These are phyloP conservation scores for Colletotrichum sp. DNA, from an alignment of 2,329 filamentous ascomycete genomes.

Conservation along the genomic window DNA sequence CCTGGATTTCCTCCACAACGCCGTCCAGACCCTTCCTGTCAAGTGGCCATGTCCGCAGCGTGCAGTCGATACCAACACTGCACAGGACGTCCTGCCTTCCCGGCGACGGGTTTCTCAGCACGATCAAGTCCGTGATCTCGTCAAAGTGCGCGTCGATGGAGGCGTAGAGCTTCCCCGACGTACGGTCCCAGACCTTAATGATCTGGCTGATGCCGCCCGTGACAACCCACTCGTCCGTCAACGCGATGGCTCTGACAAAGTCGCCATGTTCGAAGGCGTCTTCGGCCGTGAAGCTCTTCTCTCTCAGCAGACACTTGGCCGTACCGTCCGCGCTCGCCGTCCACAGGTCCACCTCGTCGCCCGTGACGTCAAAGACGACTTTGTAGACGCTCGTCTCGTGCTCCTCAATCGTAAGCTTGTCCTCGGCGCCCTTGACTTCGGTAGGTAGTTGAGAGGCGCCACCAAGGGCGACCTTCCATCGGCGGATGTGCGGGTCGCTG, in stretches of 20 bases:
- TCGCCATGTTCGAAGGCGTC: constrained; percentile 81
- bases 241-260: constrained; percentile 83
- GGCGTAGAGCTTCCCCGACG: constrained; percentile 75
- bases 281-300: constrained; percentile 72
- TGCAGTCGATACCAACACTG: constrained; percentile 90
- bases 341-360: constrained; percentile 78
- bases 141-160: constrained; percentile 86
- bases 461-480: constrained; percentile 69
- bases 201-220: constrained; percentile 93
- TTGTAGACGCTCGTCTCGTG: constrained; percentile 93
- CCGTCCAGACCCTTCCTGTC: constrained; percentile 61
- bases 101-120: constrained; percentile 51
- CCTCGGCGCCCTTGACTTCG: constrained; percentile 28
- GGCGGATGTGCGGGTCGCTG: constrained; percentile 79
- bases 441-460: constrained; percentile 59
- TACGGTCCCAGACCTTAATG: constrained; percentile 84
- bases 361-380: constrained; percentile 70
- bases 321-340: constrained; percentile 92
- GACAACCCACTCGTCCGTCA: constrained; percentile 78
- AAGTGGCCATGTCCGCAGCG: constrained; percentile 84
- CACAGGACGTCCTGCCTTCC: constrained; percentile 58
- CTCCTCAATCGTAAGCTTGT: constrained; percentile 65
- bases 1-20: constrained; percentile 47
- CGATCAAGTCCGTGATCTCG: constrained; percentile 82
- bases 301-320: constrained; percentile 77